Evolutionary conservation across 352 stramenopile genomes (phyloP).

Genomic region (Globisporangium viniferum): DNA sequence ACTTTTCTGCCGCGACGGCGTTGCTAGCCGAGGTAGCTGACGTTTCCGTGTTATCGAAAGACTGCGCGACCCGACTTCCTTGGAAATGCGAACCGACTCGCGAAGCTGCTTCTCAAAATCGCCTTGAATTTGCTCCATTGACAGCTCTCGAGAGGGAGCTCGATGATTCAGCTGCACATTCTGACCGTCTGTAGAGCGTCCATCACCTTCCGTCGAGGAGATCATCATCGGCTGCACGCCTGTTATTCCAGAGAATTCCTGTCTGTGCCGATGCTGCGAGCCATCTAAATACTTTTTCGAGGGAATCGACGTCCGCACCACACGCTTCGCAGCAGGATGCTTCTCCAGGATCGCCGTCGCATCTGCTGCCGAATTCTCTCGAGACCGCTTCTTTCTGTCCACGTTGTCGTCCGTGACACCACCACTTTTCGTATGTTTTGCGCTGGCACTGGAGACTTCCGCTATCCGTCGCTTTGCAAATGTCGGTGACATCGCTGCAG

Average conservation of each 20-base stretch:
- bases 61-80: slow-evolving; percentile 36
- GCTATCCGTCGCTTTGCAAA: neutral
- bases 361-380: slow-evolving; percentile 10
- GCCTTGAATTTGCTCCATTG: slow-evolving; percentile 17
- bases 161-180: neutral
- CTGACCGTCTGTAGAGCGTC: neutral
- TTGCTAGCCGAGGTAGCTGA: slow-evolving; percentile 60
- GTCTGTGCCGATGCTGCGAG: slow-evolving; percentile 27
- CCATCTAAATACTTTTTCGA: slow-evolving; percentile 44
- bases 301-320: slow-evolving; percentile 36
- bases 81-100: slow-evolving; percentile 42
- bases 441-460: neutral
- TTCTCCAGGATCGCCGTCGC: slow-evolving; percentile 8
- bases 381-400: slow-evolving; percentile 17
- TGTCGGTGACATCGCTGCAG: neutral
- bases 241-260: slow-evolving; percentile 19
- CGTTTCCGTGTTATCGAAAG: slow-evolving; percentile 55
- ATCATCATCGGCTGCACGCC: slow-evolving; percentile 5
- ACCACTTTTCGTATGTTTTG: slow-evolving; percentile 4
- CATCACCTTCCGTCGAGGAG: neutral
- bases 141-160: slow-evolving; percentile 18
- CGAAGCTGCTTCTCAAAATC: slow-evolving; percentile 50
- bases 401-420: slow-evolving; percentile 14
- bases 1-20: slow-evolving; percentile 48
- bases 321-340: slow-evolving; percentile 18